A percentile compares a stretch with the other conserved stretches of the same genome.
phyloP scores from a whole-genome alignment of 495 filamentous ascomycete genomes.

The Penicillium flavigenum region DNA sequence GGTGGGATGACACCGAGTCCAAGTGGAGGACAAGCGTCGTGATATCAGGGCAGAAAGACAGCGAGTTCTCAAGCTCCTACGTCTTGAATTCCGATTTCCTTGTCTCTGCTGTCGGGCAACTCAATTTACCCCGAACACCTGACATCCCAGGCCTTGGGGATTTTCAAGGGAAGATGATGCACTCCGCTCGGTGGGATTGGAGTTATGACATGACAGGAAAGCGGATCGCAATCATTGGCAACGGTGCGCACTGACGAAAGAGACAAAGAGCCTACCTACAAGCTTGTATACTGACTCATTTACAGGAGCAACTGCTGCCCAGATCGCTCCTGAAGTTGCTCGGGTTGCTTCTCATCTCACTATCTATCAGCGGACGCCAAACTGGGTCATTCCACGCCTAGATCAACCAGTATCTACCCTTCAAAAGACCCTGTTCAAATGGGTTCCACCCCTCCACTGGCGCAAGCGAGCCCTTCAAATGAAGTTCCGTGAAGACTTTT shows the following conservation, averaged over 20 bases:
- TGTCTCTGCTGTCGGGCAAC: slow-evolving; percentile 62
- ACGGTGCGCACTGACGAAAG: slow-evolving; percentile 33
- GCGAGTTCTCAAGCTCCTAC: slow-evolving; percentile 44
- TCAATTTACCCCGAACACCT: slow-evolving; percentile 60
- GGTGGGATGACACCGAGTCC: slow-evolving; percentile 55
- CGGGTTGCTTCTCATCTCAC: slow-evolving; percentile 55
- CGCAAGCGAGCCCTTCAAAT: slow-evolving; percentile 48
- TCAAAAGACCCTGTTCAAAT: slow-evolving; percentile 37
- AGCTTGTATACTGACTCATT: slow-evolving; percentile 33
- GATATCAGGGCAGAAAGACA: slow-evolving; percentile 47
- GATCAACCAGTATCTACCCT: slow-evolving; percentile 44
- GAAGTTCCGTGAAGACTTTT: slow-evolving; percentile 48
- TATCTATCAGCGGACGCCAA: slow-evolving; percentile 67
- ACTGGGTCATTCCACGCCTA: slow-evolving; percentile 58
- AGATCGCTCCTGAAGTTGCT: slow-evolving; percentile 66
- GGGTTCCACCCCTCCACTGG: slow-evolving; percentile 47
- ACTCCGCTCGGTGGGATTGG: slow-evolving; percentile 56
- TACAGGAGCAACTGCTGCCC: slow-evolving; percentile 66
- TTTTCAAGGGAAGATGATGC: slow-evolving; percentile 54
- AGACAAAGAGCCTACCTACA: background rate
- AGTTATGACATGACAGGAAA: slow-evolving; percentile 50
- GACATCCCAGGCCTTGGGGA: slow-evolving; percentile 58
- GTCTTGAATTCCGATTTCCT: slow-evolving; percentile 56
- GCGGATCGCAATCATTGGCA: slow-evolving; percentile 54
- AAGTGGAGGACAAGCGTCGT: slow-evolving; percentile 55